Percentiles rank a stretch among this genome's conserved stretches.
Conservation (phyloP, 495 filamentous ascomycete genomes). For the Thozetella sp. region DNA sequence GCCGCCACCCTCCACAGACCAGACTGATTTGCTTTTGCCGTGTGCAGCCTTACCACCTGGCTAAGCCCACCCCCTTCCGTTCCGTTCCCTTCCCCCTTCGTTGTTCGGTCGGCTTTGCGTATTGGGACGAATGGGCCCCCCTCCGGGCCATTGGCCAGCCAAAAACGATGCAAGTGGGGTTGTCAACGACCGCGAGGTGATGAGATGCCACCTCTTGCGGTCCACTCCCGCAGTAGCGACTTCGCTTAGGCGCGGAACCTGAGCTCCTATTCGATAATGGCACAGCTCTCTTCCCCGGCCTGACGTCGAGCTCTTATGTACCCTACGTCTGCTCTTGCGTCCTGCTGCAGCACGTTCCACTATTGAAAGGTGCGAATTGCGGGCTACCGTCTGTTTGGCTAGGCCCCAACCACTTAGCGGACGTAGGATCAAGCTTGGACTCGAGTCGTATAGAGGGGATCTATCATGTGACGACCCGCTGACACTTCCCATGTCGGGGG, state of each 20-base stretch:
- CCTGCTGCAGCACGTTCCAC: neutral
- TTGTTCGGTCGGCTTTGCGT: neutral
- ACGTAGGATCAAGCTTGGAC: neutral
- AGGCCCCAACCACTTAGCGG: neutral
- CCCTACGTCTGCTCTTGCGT: neutral
- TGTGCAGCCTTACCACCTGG: too few species aligned
- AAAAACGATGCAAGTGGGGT: slow-evolving; percentile 9
- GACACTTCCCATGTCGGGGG: neutral
- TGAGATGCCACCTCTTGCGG: neutral
- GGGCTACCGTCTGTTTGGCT: neutral
- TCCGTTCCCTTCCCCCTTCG: neutral
- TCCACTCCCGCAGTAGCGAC: slow-evolving; percentile 9
- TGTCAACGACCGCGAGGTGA: slow-evolving; percentile 4
- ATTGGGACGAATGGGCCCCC: neutral
- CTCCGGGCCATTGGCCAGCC: neutral
- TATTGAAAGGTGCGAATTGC: neutral
- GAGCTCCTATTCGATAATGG: neutral
- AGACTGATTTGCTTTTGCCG: too few species aligned
- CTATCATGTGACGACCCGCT: neutral
- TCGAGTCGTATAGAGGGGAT: neutral
- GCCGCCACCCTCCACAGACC: neutral
- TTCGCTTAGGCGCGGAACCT: slow-evolving; percentile 7
- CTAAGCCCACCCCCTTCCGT: neutral
- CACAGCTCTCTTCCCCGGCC: neutral
- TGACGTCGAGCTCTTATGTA: neutral